These are phyloP conservation scores for Salvia hispanica DNA, from an alignment of 257 asterid genomes.

Conservation along the genomic window DNA sequence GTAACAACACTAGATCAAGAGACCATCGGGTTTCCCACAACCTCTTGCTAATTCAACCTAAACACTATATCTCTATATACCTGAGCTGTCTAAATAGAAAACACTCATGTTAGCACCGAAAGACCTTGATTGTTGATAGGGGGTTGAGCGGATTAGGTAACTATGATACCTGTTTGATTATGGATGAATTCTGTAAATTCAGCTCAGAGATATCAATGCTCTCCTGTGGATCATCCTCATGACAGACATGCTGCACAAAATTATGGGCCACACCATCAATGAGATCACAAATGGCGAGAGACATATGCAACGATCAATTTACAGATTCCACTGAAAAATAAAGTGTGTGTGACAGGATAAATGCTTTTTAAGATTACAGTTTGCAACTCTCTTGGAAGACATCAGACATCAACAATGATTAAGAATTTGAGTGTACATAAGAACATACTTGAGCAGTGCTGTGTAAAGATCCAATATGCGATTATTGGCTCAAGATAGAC, in stretches of 20 bases:
- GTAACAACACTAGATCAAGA: not conserved
- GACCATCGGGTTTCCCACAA: not conserved
- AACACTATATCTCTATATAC: not conserved
- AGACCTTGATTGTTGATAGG: not conserved
- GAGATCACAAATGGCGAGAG: not conserved
- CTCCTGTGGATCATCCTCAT: constrained; percentile 51
- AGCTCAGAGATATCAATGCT: constrained; percentile 63
- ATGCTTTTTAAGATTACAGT: not conserved
- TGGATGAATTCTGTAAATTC: constrained; percentile 43
- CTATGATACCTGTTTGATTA: constrained; percentile 42
- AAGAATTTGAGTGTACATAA: too few species aligned
- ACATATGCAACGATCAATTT: not conserved
- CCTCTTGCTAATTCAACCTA: not conserved
- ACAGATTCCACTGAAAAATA: not conserved
- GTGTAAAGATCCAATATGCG: too few species aligned
- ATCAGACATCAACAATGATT: not conserved
- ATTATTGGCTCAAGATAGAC: too few species aligned
- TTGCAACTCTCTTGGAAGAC: not conserved
- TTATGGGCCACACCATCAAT: not conserved
- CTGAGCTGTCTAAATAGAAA: too few species aligned
- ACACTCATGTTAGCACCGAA: not conserved
- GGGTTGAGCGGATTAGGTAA: not conserved
- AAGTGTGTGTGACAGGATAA: not conserved
- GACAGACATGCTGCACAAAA: constrained; percentile 51
- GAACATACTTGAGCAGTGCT: too few species aligned